Conservation (phyloP, 805 yeast species). For the Lipomyces spencermartinsiae region DNA sequence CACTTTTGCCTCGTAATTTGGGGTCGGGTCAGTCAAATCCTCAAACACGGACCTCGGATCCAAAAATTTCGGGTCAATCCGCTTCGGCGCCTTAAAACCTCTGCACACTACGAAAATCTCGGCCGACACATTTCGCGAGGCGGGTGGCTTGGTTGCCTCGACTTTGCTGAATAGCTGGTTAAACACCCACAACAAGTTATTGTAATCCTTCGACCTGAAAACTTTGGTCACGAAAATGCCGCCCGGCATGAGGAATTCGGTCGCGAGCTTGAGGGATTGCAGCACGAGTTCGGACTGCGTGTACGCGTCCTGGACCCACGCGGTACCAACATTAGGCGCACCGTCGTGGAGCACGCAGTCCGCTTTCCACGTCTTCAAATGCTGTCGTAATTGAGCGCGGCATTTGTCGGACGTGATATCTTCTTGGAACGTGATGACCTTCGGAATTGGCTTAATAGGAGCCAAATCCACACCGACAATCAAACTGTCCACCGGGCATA, state of each 20-base stretch:
- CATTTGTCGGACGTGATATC: slow-evolving; percentile 99
- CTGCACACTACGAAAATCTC: slow-evolving; percentile 97
- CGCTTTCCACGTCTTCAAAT: slow-evolving; percentile 98
- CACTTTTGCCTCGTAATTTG: slow-evolving; percentile 85
- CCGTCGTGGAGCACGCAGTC: slow-evolving; percentile 95
- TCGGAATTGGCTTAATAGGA: slow-evolving; percentile 95
- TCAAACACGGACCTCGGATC: slow-evolving; percentile 95
- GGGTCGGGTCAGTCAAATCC: slow-evolving; percentile 65
- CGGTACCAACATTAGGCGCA: slow-evolving; percentile 99
- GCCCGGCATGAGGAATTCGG: slow-evolving; percentile 85
- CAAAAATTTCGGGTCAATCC: slow-evolving; percentile 86
- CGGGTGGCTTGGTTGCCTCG: slow-evolving; percentile 99
- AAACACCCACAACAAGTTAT: slow-evolving; percentile 96
- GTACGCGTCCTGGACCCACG: slow-evolving; percentile 99
- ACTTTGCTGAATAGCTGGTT: slow-evolving; percentile 94
- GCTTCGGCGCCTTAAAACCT: slow-evolving; percentile 95
- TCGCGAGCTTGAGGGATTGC: slow-evolving; percentile 92
- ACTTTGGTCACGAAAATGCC: slow-evolving; percentile 97
- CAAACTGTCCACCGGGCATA: slow-evolving; percentile 87
- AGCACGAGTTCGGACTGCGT: slow-evolving; percentile 95
- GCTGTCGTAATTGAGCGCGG: slow-evolving; percentile 90
- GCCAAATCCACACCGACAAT: slow-evolving; percentile 99
- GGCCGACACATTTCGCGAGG: slow-evolving; percentile 98
- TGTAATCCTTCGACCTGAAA: slow-evolving; percentile 98
- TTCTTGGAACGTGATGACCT: slow-evolving; percentile 90